Percentiles rank a stretch among this genome's conserved stretches.
These are phyloP conservation scores for Colletotrichum chrysophilum DNA, from an alignment of 2,329 filamentous ascomycete species.

Conservation along the genomic window DNA sequence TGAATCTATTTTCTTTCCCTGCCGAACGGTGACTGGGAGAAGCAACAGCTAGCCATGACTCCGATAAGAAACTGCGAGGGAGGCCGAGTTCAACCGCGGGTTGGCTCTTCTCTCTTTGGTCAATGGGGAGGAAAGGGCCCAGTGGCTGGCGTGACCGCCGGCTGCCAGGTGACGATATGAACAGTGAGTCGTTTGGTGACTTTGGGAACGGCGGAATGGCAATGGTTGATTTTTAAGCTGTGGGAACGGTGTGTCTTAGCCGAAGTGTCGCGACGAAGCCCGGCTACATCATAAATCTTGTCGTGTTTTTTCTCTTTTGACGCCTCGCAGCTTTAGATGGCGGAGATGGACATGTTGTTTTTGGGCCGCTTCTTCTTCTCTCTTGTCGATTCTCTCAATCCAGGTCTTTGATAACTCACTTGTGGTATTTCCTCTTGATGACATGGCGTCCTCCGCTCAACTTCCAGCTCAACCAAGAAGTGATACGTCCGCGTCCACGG, in stretches of 20 bases:
- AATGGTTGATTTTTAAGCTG: conserved; percentile 28
- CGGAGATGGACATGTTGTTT: conserved; percentile 33
- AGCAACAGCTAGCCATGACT: conserved; percentile 13
- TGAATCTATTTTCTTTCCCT: conserved; percentile 7
- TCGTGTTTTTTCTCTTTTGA: conserved; percentile 42
- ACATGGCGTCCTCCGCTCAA: not conserved
- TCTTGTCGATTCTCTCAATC: conserved; percentile 23
- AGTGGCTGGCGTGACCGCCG: conserved; percentile 13
- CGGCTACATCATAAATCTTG: conserved; percentile 54
- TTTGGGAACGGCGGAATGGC: conserved; percentile 21
- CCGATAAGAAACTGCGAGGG: conserved; percentile 11
- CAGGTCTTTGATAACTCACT: conserved; percentile 20
- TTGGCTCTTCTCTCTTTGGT: not conserved
- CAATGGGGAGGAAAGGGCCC: not conserved
- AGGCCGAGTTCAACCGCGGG: not conserved
- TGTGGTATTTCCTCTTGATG: not conserved
- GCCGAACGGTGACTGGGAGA: conserved; percentile 9
- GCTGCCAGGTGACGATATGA: conserved; percentile 34
- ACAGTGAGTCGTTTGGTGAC: conserved; percentile 24
- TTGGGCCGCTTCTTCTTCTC: conserved; percentile 19
- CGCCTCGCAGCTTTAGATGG: conserved; percentile 40
- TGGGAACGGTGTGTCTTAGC: conserved; percentile 24
- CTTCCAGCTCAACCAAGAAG: not conserved
- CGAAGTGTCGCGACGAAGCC: conserved; percentile 41
- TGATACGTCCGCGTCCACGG: not conserved